Base-by-base conservation (phyloP, 108 stramenopile genomes). In the Epithemia pelagica region DNA sequence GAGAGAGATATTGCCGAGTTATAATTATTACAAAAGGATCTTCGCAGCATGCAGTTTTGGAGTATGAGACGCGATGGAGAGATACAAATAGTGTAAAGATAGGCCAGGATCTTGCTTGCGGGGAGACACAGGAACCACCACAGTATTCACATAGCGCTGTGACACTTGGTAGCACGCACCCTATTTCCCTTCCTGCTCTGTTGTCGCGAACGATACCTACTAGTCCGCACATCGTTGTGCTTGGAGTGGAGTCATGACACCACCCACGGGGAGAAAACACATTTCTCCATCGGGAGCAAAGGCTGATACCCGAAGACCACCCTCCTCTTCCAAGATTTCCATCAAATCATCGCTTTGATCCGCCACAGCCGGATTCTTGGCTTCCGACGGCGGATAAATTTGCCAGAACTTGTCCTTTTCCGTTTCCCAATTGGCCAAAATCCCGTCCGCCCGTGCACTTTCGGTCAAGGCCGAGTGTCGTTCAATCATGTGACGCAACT, bases 401-500 rank as follows among this genome's bases (percentile, higher is more conserved):
- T 96, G 90, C 79, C 87, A 88, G 81, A 98, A 98, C 66, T 90
- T 82, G 7, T 62, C 72, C 32, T 91, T 78, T 60, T 82, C 76
- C 28, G 77, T 71, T 3, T 90, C 88, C 91, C 91, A 98, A 69
- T 95, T 82, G 59, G 80, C 80, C 62, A 98, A 81, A 61, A 98
- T 86, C 24, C 79, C 75, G 58, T 87, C 79, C 21, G 94, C 97
- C 52, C 77, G 75, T 46, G 92, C 82, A 65, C 93, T 95, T 62
- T 87, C 93, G 46, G 97, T 97, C 62, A 91, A 74, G 71, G 88
- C 80, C 59, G 74, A 86, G 78, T 97, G 96, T 30, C 92, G 85
- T 74, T 95, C 90, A 67, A 97, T 72, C 60, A 95, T 92, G 61
- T 68, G 63, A 69, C 80, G 86, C 64, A 97, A 72, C 69, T 91